phyloP scores from a whole-genome alignment of 1,139 yeast genomes.

The Debaryomyces coudertii region DNA sequence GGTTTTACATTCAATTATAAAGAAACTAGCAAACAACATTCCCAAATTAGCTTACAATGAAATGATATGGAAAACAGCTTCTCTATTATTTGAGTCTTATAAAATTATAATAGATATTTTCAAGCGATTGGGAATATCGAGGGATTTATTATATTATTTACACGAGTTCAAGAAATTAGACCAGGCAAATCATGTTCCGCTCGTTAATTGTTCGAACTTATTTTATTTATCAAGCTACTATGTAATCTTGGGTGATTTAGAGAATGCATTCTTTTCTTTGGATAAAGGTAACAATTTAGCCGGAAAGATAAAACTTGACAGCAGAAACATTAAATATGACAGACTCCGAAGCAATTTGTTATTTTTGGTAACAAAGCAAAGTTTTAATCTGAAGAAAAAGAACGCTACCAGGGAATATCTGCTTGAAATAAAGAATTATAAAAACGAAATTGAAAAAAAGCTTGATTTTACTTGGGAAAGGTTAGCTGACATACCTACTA shows the following conservation, averaged over 20 bases:
- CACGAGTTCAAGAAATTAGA: constrained; percentile 49
- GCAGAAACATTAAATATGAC: not conserved
- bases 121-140: constrained; percentile 53
- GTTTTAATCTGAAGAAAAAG: not conserved
- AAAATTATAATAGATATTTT: constrained; percentile 36
- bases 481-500: not conserved
- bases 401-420: no score
- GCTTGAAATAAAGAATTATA: not conserved
- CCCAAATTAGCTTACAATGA: constrained; percentile 23
- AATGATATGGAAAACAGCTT: constrained; percentile 40
- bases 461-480: not conserved
- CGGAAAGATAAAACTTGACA: not conserved
- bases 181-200: constrained; percentile 27
- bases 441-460: not conserved
- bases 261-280: not conserved
- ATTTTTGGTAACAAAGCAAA: not conserved
- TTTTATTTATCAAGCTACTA: constrained; percentile 23
- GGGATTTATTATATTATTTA: constrained; percentile 54
- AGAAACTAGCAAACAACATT: constrained; percentile 34
- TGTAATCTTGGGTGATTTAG: constrained; percentile 17
- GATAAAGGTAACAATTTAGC: not conserved
- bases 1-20: constrained; percentile 44
- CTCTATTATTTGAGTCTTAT: constrained; percentile 38
- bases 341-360: not conserved
- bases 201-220: constrained; percentile 30